Evolutionary conservation across 192 early-diverging fungal genomes (phyloP), one percentile per base, ranked within the genome.

Genomic region (Rhizophagus clarus): DNA sequence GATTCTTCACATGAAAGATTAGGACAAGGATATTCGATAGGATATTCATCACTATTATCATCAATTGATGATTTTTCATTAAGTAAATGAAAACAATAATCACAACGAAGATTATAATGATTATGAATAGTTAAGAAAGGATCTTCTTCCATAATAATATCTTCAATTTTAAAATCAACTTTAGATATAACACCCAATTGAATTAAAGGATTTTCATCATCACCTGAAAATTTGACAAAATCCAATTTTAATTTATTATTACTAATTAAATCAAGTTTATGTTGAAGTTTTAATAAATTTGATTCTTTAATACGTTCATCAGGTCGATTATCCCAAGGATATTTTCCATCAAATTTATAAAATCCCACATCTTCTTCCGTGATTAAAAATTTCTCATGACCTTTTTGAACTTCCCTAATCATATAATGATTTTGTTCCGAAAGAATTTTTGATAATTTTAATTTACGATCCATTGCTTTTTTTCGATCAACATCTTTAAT

Each of bases 101-200:
- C 72, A 49, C 72, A 73, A 56, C 72, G 22, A 32, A 45, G 22
- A 51, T 37, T 14, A 73, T 45, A 73, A 42, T 73, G 72, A 73
- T 73, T 73, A 49, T 73, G 72, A 22, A 17, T 24, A 15, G 72
- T 42, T 45, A 73, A 22, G 42, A 73, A 73, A 45, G 72, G 72
- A 73, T 73, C 47, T 73, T 73, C 72, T 73, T 73, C 72, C 12
- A 73, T 37, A 49, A 73, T 73, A 29, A 24, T 22, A 45, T 73
- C 72, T 45, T 73, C 37, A 11, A 2, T 26, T 22, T 3, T 24
- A 73, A 73, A 15, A 34, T 73, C 42, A 26, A 45, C 15, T 1
- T 22, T 73, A 51, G 72, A 22, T n/a, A 45, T 5, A 49, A 73
- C 17, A 45, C 72, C 72, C 10, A 73, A 42, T 15, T 73, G 72